phyloP scores from a whole-genome alignment of 192 early-diverging fungal species.

The Backusella circina region DNA sequence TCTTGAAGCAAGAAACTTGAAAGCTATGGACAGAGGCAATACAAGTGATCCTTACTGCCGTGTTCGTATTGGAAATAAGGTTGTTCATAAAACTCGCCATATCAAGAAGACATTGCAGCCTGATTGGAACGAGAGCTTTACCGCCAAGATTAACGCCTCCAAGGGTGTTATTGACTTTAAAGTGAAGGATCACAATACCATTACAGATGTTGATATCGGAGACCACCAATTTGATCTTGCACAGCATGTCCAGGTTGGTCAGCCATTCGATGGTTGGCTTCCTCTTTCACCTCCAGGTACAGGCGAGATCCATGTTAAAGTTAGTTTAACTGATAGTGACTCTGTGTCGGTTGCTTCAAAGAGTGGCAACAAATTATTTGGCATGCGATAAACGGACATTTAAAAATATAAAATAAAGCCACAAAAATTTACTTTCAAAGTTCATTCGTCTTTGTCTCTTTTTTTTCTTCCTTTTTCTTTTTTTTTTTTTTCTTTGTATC shows the following conservation, averaged over 20 bases:
- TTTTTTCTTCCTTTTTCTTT: conserved; percentile 1
- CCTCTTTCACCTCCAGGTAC: conserved; percentile 26
- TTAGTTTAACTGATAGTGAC: not conserved
- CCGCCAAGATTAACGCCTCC: conserved; percentile 13
- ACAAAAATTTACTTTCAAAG: not conserved
- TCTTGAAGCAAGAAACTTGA: conserved; percentile 43
- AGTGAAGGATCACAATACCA: conserved; percentile 68
- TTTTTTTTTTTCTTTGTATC: not conserved
- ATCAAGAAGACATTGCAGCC: conserved; percentile 72
- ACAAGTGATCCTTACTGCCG: conserved; percentile 73
- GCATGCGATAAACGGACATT: not conserved
- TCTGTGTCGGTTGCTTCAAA: not conserved
- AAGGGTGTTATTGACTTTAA: conserved; percentile 49
- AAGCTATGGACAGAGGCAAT: conserved; percentile 43
- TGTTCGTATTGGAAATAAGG: conserved; percentile 55
- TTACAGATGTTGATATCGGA: conserved; percentile 64
- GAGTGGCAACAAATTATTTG: conserved; percentile 10
- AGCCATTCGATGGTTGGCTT: conserved; percentile 35
- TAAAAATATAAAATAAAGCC: conserved; percentile 7
- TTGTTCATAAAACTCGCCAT: conserved; percentile 60
- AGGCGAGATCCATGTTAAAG: conserved; percentile 34
- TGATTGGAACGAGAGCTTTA: conserved; percentile 44
- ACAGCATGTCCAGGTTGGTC: conserved; percentile 37
- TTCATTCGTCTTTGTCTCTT: not conserved
- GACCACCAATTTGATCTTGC: conserved; percentile 54